Percentiles rank a stretch among this genome's conserved stretches.
Conservation (phyloP, 2,329 filamentous ascomycete genomes). For the Diaporthe aspalathi region DNA sequence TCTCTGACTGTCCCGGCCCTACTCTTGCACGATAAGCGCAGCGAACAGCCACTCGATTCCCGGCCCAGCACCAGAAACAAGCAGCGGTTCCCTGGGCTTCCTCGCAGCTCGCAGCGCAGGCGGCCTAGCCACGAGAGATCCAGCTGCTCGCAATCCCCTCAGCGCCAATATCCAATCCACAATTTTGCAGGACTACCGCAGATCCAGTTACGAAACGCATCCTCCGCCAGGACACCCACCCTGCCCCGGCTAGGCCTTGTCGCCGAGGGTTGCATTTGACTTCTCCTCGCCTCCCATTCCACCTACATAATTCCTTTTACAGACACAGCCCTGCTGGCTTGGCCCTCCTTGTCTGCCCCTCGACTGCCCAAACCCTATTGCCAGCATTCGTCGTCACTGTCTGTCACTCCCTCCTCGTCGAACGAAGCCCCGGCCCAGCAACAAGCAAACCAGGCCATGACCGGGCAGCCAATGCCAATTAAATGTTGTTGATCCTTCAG, state of each 20-base stretch:
- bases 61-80: conserved; percentile 20
- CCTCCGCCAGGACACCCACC: conserved; percentile 21
- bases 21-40: conserved; percentile 16
- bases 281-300: conserved; percentile 15
- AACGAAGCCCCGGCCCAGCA: conserved; percentile 3
- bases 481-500: conserved; percentile 25
- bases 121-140: conserved; percentile 20
- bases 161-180: conserved; percentile 29
- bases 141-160: conserved; percentile 17
- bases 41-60: conserved; percentile 26
- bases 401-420: not conserved
- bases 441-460: conserved; percentile 14
- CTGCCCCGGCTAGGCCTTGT: conserved; percentile 29
- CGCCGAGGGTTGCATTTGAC: conserved; percentile 33
- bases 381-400: conserved; percentile 3
- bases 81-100: conserved; percentile 28
- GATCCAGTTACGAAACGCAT: conserved; percentile 35
- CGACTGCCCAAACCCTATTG: conserved; percentile 1
- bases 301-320: conserved; percentile 33
- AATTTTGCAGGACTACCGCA: conserved; percentile 27
- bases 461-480: conserved; percentile 25
- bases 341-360: conserved; percentile 27
- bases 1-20: conserved; percentile 9
- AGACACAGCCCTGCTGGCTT: conserved; percentile 32
- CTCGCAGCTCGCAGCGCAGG: not conserved